Percentiles rank a stretch among this genome's conserved stretches.
Conservation (phyloP, 1,139 yeast species). For the Citeromyces hawaiiensis region DNA sequence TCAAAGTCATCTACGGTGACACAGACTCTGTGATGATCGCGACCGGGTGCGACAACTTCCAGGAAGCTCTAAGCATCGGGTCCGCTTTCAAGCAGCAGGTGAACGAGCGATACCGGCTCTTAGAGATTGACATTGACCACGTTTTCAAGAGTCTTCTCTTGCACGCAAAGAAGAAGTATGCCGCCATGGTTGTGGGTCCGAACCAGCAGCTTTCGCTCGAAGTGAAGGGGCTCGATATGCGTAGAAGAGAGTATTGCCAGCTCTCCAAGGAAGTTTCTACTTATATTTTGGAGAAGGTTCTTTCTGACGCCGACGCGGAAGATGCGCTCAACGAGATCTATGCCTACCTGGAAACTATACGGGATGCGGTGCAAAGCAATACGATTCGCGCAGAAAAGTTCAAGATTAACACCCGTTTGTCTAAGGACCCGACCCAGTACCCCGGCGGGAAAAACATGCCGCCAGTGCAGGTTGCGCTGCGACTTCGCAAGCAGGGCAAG, state of each 20-base stretch:
- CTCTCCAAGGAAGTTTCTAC: slow-evolving; percentile 81
- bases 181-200: slow-evolving; percentile 41
- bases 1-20: slow-evolving; percentile 93
- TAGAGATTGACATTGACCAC: slow-evolving; percentile 93
- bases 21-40: slow-evolving; percentile 99
- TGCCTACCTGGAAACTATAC: slow-evolving; percentile 52
- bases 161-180: slow-evolving; percentile 97
- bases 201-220: slow-evolving; percentile 42
- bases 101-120: slow-evolving; percentile 72
- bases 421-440: slow-evolving; percentile 63
- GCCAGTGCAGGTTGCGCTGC: slow-evolving; percentile 83
- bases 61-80: slow-evolving; percentile 75
- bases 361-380: slow-evolving; percentile 42
- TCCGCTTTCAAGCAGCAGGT: slow-evolving; percentile 74
- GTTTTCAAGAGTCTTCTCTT: slow-evolving; percentile 75
- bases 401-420: slow-evolving; percentile 60
- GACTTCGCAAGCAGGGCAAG: slow-evolving; percentile 70
- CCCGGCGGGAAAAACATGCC: slow-evolving; percentile 73
- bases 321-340: slow-evolving; percentile 63
- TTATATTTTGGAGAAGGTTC: slow-evolving; percentile 56
- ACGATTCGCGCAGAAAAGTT: slow-evolving; percentile 53
- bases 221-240: slow-evolving; percentile 95
- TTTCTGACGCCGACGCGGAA: slow-evolving; percentile 70
- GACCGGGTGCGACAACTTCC: slow-evolving; percentile 58
- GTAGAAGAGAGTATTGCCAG: slow-evolving; percentile 92